Conservation (phyloP, 495 filamentous ascomycete species). For the Jackrogersella minutella region DNA sequence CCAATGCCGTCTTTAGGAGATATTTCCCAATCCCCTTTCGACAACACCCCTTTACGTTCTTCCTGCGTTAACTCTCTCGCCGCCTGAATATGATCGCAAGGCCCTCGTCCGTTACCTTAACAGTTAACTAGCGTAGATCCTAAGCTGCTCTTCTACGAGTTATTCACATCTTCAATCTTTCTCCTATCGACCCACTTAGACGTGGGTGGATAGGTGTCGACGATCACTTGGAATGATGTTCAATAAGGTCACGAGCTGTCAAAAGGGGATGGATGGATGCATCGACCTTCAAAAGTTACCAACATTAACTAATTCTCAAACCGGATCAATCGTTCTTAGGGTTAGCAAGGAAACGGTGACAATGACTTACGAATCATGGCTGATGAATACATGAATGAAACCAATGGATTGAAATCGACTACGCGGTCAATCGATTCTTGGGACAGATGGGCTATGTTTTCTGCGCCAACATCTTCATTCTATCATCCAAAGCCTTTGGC, state of each 20-base stretch:
- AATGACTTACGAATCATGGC: conserved; percentile 41
- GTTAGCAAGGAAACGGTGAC: conserved; percentile 15
- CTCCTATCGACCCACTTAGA: neutral
- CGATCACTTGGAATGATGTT: conserved; percentile 1
- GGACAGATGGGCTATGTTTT: neutral
- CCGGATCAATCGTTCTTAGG: conserved; percentile 16
- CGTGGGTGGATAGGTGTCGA: neutral
- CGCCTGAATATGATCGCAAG: neutral
- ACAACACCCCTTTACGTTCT: too few relatives aligned
- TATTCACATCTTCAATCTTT: neutral
- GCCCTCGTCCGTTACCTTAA: neutral
- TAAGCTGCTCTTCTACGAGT: neutral
- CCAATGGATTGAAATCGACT: conserved; percentile 19
- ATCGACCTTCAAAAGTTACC: conserved; percentile 5
- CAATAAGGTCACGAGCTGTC: conserved; percentile 1
- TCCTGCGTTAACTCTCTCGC: neutral
- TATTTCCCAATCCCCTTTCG: neutral
- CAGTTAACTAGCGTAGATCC: neutral
- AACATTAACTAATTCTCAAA: conserved; percentile 9
- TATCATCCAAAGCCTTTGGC: neutral
- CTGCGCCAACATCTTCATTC: neutral
- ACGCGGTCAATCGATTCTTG: conserved; percentile 8
- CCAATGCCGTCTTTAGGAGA: neutral
- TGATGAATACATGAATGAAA: conserved; percentile 39
- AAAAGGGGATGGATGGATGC: conserved; percentile 11